Conservation (phyloP, 192 early-diverging fungal species). For the Powellomyces hirtus region DNA sequence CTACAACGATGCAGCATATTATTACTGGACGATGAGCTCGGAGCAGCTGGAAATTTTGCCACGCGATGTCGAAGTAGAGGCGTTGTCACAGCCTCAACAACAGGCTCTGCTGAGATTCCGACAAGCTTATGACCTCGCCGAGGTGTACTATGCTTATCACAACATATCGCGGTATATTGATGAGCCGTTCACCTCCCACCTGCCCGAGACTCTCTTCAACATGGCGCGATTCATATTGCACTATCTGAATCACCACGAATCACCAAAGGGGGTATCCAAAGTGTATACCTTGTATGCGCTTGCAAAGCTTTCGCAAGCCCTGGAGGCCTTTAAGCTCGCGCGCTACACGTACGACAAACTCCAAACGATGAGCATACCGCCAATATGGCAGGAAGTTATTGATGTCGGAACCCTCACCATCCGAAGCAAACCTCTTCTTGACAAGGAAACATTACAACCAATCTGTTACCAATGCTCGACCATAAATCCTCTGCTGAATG, state of each 20-base stretch:
- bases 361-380: constrained; percentile 33
- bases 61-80: constrained; percentile 4
- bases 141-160: constrained; percentile 57
- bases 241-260: constrained; percentile 30
- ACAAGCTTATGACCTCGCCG: constrained; percentile 31
- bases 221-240: constrained; percentile 51
- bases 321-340: constrained; percentile 48
- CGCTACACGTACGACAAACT: constrained; percentile 48
- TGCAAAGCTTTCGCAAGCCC: constrained; percentile 42
- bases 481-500: constrained; percentile 41
- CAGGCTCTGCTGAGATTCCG: constrained; percentile 29
- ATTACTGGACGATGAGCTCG: constrained; percentile 43
- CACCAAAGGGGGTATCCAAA: constrained; percentile 51
- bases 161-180: constrained; percentile 51
- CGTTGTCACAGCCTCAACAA: constrained; percentile 31
- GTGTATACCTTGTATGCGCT: constrained; percentile 45
- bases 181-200: constrained; percentile 56
- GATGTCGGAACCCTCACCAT: constrained; percentile 46
- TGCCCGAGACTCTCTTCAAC: constrained; percentile 48
- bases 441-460: constrained; percentile 42
- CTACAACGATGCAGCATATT: constrained; percentile 55
- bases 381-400: constrained; percentile 48
- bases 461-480: constrained; percentile 51
- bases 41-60: constrained; percentile 46
- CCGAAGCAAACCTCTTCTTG: constrained; percentile 42